These are phyloP conservation scores for Xylaria longipes DNA, from an alignment of 495 filamentous ascomycete genomes.

Conservation along the genomic window DNA sequence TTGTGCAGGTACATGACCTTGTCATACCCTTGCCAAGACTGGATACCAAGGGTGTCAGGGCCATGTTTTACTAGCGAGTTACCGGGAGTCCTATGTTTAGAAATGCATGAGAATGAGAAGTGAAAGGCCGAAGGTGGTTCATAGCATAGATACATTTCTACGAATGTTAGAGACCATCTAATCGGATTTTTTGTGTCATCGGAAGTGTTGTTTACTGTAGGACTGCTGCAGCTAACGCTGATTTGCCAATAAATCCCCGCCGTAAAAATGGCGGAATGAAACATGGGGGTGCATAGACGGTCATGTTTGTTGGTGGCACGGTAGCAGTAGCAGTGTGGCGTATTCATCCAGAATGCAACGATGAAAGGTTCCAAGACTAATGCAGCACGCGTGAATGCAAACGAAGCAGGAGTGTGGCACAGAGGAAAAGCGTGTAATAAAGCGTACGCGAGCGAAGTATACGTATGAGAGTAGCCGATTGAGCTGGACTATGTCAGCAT, in stretches of 20 bases:
- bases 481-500: no score
- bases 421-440: not conserved
- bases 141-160: not conserved
- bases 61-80: conserved; percentile 15
- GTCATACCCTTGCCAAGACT: conserved; percentile 41
- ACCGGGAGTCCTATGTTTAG: not conserved
- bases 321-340: not conserved
- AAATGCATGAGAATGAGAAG: not conserved
- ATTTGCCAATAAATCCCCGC: not conserved
- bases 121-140: not conserved
- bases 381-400: not conserved
- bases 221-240: not conserved
- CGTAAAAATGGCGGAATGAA: not conserved
- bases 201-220: not conserved
- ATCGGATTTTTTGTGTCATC: not conserved
- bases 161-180: not conserved
- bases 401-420: not conserved
- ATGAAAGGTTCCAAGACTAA: not conserved
- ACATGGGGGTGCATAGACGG: not conserved
- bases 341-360: not conserved
- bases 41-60: conserved; percentile 40
- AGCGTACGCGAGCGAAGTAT: not conserved
- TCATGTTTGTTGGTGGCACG: not conserved
- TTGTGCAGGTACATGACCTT: conserved; percentile 39
- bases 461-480: not conserved